phyloP scores from a whole-genome alignment of 768 basidiomycete species.

The Dentipellis fragilis region DNA sequence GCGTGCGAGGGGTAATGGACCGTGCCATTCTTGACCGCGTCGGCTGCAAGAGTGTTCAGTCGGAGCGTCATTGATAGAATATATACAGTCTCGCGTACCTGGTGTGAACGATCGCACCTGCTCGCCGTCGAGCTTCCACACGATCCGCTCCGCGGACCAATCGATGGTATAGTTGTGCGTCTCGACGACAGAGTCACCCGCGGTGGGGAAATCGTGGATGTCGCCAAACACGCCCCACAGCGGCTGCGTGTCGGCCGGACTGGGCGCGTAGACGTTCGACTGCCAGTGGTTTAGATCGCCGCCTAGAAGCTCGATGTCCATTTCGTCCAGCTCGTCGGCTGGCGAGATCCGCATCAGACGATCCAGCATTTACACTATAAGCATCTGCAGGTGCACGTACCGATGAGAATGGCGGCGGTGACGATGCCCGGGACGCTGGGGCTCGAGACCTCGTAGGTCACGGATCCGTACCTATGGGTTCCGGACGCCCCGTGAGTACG shows the following conservation, averaged over 20 bases:
- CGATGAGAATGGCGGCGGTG: slow-evolving; percentile 31
- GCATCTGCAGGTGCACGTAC: slow-evolving; percentile 13
- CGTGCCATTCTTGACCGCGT: slow-evolving; percentile 24
- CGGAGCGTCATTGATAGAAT: background rate
- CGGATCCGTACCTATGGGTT: slow-evolving; percentile 24
- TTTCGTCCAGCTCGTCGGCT: slow-evolving; percentile 24
- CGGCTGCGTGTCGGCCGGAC: slow-evolving; percentile 19
- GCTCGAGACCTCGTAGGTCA: slow-evolving; percentile 24
- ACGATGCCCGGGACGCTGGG: slow-evolving; percentile 27
- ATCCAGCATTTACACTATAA: background rate
- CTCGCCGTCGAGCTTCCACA: slow-evolving; percentile 30
- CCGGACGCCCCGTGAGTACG: background rate
- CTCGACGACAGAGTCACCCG: slow-evolving; percentile 8
- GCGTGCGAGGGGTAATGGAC: slow-evolving; percentile 28
- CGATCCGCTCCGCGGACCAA: slow-evolving; percentile 27
- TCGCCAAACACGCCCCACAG: slow-evolving; percentile 29
- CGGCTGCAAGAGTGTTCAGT: slow-evolving; percentile 12
- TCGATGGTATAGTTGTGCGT: slow-evolving; percentile 30
- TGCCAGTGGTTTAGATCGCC: slow-evolving; percentile 29
- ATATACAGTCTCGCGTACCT: slow-evolving; percentile 10
- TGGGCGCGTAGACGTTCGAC: slow-evolving; percentile 30
- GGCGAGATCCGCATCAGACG: background rate
- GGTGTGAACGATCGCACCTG: slow-evolving; percentile 22
- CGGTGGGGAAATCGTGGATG: slow-evolving; percentile 19
- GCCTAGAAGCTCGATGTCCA: slow-evolving; percentile 34